Conservation (phyloP, 176 grass and related monocot species). For the Tuctoria greenei region DNA sequence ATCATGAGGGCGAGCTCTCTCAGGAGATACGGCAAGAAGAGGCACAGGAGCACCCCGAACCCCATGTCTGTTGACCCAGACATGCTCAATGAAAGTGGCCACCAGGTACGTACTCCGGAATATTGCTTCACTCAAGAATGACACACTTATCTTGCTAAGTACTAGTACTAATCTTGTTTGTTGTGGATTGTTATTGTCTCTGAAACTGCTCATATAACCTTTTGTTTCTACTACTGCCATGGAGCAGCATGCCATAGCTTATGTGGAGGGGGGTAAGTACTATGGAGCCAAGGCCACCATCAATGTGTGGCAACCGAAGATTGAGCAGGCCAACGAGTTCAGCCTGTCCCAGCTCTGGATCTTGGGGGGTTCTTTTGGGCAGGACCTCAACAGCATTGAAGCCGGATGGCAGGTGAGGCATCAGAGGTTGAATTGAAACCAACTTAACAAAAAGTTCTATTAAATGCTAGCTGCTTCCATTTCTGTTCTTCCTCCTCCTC, state of each 20-base stretch:
- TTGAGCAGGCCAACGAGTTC: conserved; percentile 77
- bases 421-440: conserved; percentile 21
- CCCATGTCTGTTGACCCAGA: conserved; percentile 56
- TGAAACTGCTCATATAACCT: not conserved
- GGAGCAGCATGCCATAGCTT: conserved; percentile 79
- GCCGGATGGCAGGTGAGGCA: conserved; percentile 84
- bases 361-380: conserved; percentile 73
- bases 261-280: conserved; percentile 81
- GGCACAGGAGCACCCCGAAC: conserved; percentile 46
- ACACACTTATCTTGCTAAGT: not conserved
- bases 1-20: conserved; percentile 64
- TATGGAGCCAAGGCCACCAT: conserved; percentile 88
- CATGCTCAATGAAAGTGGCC: conserved; percentile 76
- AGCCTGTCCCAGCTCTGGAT: conserved; percentile 93
- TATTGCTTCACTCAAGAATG: conserved; percentile 12
- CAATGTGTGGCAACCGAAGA: conserved; percentile 88
- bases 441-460: conserved; percentile 40
- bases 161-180: not conserved
- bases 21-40: conserved; percentile 69
- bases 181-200: not conserved
- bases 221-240: conserved; percentile 2
- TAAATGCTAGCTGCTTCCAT: conserved; percentile 50
- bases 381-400: conserved; percentile 94
- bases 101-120: conserved; percentile 60
- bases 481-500: conserved; percentile 41